These are phyloP conservation scores for Trifolium fragiferum DNA, from an alignment of 306 rosid genomes.

Conservation along the genomic window DNA sequence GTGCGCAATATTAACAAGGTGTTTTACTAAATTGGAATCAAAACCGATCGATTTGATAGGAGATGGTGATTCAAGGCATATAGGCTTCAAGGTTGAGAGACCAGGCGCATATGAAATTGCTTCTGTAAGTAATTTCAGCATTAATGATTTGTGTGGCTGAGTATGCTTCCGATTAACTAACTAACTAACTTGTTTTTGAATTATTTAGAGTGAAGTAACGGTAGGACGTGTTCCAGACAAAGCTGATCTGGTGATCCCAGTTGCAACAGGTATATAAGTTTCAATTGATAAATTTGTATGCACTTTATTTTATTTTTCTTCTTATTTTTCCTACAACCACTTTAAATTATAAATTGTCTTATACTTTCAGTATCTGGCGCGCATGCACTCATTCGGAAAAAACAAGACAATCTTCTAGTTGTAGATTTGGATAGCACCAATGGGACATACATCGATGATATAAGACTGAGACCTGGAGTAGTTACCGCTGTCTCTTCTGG, in stretches of 20 bases:
- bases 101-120: slow-evolving; percentile 81
- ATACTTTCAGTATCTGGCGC: slow-evolving; percentile 64
- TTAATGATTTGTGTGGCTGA: slow-evolving; percentile 22
- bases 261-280: slow-evolving; percentile 77
- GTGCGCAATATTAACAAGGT: no score
- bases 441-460: slow-evolving; percentile 84
- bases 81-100: slow-evolving; percentile 80
- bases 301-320: neutral
- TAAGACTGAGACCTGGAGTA: slow-evolving; percentile 74
- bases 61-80: slow-evolving; percentile 83
- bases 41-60: slow-evolving; percentile 53
- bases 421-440: slow-evolving; percentile 94
- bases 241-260: slow-evolving; percentile 86
- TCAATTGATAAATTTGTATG: neutral
- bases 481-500: slow-evolving; percentile 63
- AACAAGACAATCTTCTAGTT: slow-evolving; percentile 67
- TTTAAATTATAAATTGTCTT: slow-evolving; percentile 2
- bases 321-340: neutral
- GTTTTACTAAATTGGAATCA: no score
- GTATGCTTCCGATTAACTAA: slow-evolving; percentile 39
- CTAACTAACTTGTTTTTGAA: slow-evolving; percentile 34
- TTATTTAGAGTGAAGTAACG: slow-evolving; percentile 65
- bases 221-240: slow-evolving; percentile 90
- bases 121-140: slow-evolving; percentile 66
- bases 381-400: slow-evolving; percentile 79